Evolutionary conservation across 768 basidiomycete species (phyloP), one percentile per base, ranked within the genome.

Genomic region (Pisolithus albus): DNA sequence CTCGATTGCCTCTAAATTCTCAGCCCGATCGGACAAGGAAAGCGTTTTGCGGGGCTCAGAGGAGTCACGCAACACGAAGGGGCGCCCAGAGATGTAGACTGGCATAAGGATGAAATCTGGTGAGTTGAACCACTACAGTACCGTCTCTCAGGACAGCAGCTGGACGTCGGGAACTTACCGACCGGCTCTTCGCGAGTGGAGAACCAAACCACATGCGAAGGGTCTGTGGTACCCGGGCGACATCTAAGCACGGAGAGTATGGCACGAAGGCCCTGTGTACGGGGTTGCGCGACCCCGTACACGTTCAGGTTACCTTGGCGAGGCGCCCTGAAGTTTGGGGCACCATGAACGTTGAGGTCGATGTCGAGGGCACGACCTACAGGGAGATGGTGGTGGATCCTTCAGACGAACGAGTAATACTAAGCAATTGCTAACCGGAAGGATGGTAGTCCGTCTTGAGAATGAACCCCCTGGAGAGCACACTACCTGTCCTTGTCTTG

Each of bases 151-250:
- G 16, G 16, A 28, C 30, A n/a, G 24, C 21, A 28, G 21, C 10
- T 4, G 10, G 28, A 18, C 16, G 7, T 49, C 16, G 15, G 37
- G 30, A 19, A 74, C 83, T 54, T 67, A 92, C 92, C 82, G 48
- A 95, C 82, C 4, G 94, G 93, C 64, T 98, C 96, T 68, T 99
- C 96, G 58, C 96, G 79, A 11, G 95, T 96, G 26, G 88, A 96
- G 68, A 98, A 92, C 92, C 93, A 99, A 26, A 95, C 84, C 3
- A 90, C 89, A 59, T 83, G 86, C 2, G 85, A 81, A 10, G 84
- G 79, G 54, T 83, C 75, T 3, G 70, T 60, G 30, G 75, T 77
- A 49, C 77, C 80, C 8, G 88, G 88, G 26, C 85, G 73, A 56
- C 86, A 88, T 34, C 84, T 75, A 6, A 99, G 78, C 10, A 92